These are phyloP conservation scores for Trichoderma atrobrunneum DNA, from an alignment of 2,329 filamentous ascomycete species.

Conservation along the genomic window DNA sequence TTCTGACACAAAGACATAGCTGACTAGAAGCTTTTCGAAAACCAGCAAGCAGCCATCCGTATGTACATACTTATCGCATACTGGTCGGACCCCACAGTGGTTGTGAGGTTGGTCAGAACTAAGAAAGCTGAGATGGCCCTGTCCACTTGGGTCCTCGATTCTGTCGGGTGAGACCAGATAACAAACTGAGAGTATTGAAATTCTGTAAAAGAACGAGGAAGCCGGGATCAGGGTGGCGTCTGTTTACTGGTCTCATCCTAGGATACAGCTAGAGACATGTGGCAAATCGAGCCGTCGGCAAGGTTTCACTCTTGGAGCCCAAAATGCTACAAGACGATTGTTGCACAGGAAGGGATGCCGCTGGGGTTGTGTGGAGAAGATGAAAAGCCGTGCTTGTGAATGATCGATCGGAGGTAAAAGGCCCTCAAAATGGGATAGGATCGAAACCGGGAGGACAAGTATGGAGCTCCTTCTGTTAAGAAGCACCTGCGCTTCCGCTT, in stretches of 20 bases:
- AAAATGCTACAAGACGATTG: neutral
- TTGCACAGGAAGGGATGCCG: neutral
- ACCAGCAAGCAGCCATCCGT: neutral
- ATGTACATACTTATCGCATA: neutral
- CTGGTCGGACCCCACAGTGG: neutral
- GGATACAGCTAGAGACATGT: neutral
- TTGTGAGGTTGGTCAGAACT: neutral
- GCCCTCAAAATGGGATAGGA: neutral
- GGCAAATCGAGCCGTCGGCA: neutral
- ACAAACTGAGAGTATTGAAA: neutral
- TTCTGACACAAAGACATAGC: neutral
- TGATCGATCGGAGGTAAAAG: slow-evolving; percentile 11
- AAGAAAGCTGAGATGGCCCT: neutral
- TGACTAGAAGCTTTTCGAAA: neutral
- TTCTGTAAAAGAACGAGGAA: neutral
- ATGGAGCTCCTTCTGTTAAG: neutral
- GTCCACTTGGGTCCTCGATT: neutral
- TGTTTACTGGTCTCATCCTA: neutral
- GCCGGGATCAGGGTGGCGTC: neutral
- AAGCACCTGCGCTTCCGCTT: slow-evolving; percentile 8
- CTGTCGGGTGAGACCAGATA: neutral
- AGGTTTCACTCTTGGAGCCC: neutral
- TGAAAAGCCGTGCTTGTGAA: slow-evolving; percentile 5
- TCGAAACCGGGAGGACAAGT: neutral
- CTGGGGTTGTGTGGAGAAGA: slow-evolving; percentile 11